Evolutionary conservation across 164 flowering plant species (phyloP), one percentile per base, ranked within the genome.

Genomic region (Vitis vinifera): DNA sequence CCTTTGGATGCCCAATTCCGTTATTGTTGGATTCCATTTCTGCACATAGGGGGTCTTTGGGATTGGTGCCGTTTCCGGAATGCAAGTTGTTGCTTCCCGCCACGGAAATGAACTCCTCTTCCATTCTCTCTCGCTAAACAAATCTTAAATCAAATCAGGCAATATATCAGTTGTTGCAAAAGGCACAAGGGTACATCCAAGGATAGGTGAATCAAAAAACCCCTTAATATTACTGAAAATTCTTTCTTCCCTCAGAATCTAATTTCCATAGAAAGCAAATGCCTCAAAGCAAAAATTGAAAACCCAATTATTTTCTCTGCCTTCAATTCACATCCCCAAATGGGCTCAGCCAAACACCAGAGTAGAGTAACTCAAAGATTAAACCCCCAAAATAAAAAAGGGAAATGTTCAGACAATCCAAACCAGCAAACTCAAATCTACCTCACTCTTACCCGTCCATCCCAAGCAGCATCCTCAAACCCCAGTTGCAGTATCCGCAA

Each of bases 11-110:
- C 11, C 19, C 75, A 10, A 50, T 69, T 67, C 62, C 85, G 51
- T 50, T 73, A 31, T 77, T 84, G 68, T 81, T 85, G 1, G 72
- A 75, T 73, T 89, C 92, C 85, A 85, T 87, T 30, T 80, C 90
- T 19, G 69, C 67, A 73, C 74, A 73, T 1, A 70, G 60, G 44
- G 77, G 71, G 15, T 83, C 84, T 49, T 73, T 79, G 9, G 60
- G 51, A 52, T 59, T 62, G 51, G 48, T 61, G 69, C 71, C 82
- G 65, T 76, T 73, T 50, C 37, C 80, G 23, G 71, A 63, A 59
- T 66, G 29, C 75, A 78, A 52, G 14, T 67, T 71, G 0, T 74
- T 75, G 31, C 59, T 52, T 27, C 52, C 73, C 13, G 2, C 70
- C 4, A 65, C 72, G 16, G 65, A 71, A 13, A 31, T 64, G 4